Conservation (phyloP, 2,329 filamentous ascomycete species). For the Arthrobotrys sphaeroides region DNA sequence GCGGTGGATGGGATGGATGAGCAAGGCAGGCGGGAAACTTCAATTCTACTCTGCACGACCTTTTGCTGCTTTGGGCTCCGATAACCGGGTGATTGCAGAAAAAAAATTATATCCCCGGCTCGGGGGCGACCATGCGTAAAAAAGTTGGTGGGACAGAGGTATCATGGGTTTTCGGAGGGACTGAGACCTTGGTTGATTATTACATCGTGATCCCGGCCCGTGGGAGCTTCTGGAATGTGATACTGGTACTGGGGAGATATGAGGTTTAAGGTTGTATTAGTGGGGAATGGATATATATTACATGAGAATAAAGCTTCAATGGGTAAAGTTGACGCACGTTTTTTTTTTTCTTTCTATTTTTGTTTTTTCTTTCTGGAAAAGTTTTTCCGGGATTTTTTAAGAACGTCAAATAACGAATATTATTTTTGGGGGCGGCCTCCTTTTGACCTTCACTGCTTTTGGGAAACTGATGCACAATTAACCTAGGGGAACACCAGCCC, state of each 20-base stretch:
- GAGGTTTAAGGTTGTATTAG: slow-evolving; percentile 38
- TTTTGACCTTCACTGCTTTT: neutral
- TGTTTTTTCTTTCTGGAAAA: neutral
- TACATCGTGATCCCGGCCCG: neutral
- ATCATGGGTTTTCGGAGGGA: slow-evolving; percentile 12
- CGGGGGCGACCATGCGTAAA: slow-evolving; percentile 1
- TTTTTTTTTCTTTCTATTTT: neutral
- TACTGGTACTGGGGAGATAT: slow-evolving; percentile 12
- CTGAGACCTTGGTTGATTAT: slow-evolving; percentile 9
- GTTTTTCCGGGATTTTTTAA: slow-evolving; percentile 15
- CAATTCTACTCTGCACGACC: slow-evolving; percentile 46
- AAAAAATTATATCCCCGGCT: slow-evolving; percentile 19
- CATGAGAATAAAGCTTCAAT: slow-evolving; percentile 43
- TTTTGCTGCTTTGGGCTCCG: slow-evolving; percentile 43
- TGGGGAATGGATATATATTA: slow-evolving; percentile 47
- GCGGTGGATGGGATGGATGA: slow-evolving; percentile 16
- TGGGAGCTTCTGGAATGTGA: slow-evolving; percentile 43
- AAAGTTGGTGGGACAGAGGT: neutral
- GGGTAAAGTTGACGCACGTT: slow-evolving; percentile 22
- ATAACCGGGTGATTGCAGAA: slow-evolving; percentile 40
- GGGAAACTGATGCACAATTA: slow-evolving; percentile 1
- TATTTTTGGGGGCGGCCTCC: neutral
- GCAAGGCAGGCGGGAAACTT: neutral
- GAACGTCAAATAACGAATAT: neutral
- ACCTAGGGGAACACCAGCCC: slow-evolving; percentile 8